Evolutionary conservation across 208 protist species (phyloP), one percentile per base, ranked within the genome.

Genomic region (Entamoeba histolytica): DNA sequence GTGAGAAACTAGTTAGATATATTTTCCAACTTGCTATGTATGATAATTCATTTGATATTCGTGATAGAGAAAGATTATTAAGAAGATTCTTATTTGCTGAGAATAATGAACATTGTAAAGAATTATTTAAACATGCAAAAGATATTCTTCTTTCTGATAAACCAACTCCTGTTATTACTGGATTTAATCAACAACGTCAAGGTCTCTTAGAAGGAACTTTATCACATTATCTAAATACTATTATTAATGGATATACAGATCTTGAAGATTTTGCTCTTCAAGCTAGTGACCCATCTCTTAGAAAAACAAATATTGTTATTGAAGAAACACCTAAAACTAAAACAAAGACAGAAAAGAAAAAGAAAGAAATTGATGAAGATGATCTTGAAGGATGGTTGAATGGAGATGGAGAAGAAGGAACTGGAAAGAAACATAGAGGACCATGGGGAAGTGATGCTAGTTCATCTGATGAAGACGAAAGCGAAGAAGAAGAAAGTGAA

Each of bases 51-150:
- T 57, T 93, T 92, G 93, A 94, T 50, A 50, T 94, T 28, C 8
- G 93, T 47, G 93, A 94, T n/a, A 28, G 57, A n/a, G 28, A 91
- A 39, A 10, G 93, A 28, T 93, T 94, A 35, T 93, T 93, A 31
- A 50, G 61, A n/a, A 39, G 50, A 57, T 50, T 93, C 31, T 23
- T 93, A 15, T 49, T 49, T 39, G 78, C n/a, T 47, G 39, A 14
- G 0, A 39, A 8, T 47, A 23, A 49, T 17, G 39, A 49, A 23
- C 28, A 19, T 31, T 91, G 35, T 23, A 47, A 35, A 35, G 19
- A 87, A 12, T 23, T 87, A 12, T 35, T 12, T 8, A 87, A 87
- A 87, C 19, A 31, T 28, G 10, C 61, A 8, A 87, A 87, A 87
- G 61, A 87, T 28, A 35, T 87, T 87, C 39, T 91, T 14, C 10